These are phyloP conservation scores for Orbilia quercus DNA, from an alignment of 2,329 filamentous ascomycete genomes.

Conservation along the genomic window DNA sequence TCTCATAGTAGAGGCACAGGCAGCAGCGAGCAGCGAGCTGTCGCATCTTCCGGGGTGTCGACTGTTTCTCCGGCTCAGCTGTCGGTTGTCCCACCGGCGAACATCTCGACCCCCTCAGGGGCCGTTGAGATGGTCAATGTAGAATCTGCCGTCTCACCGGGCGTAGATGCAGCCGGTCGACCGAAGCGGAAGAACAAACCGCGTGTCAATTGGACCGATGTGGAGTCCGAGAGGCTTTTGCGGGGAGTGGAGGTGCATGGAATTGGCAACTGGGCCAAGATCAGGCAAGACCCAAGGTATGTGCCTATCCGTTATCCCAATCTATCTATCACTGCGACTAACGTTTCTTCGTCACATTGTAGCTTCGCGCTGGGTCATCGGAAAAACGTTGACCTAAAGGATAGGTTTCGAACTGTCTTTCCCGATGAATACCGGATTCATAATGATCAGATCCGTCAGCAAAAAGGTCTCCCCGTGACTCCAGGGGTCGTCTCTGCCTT, in stretches of 20 bases:
- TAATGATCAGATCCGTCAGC: constrained; percentile 1
- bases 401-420: constrained; percentile 45
- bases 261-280: constrained; percentile 40
- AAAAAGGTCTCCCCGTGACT: neutral
- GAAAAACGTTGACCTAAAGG: constrained; percentile 36
- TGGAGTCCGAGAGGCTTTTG: constrained; percentile 34
- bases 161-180: constrained; percentile 2
- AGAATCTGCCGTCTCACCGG: constrained; percentile 21
- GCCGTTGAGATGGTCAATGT: constrained; percentile 4
- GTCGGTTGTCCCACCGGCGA: neutral
- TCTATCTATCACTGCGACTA: constrained; percentile 1
- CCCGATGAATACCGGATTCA: constrained; percentile 31
- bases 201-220: constrained; percentile 36
- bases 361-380: constrained; percentile 37
- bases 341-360: neutral
- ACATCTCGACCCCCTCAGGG: neutral
- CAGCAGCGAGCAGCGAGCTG: too few species aligned
- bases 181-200: constrained; percentile 48
- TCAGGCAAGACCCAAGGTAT: constrained; percentile 30
- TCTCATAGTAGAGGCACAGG: constrained; percentile 1
- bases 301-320: neutral
- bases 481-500: neutral
- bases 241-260: constrained; percentile 38
- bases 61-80: neutral
- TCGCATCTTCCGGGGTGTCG: neutral